Conservation (phyloP, 1,284 basidiomycete genomes). For the Exsudoporus floridanus region DNA sequence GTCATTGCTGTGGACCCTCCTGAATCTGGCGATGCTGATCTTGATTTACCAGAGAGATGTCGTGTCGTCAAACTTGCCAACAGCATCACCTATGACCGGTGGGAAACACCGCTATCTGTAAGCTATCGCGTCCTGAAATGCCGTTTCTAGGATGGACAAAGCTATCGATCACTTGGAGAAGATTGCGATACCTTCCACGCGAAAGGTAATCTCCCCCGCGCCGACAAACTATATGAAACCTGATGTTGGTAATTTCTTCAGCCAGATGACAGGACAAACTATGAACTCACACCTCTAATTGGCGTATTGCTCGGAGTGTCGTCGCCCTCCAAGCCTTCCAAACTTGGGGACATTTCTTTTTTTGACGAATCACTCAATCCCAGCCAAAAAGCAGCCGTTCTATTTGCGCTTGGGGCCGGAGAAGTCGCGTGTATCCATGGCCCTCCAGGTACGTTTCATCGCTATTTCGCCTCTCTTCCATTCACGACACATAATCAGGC, state of each 20-base stretch:
- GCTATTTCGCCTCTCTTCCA: neutral
- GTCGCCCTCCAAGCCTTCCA: conserved; percentile 33
- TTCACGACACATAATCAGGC: conserved; percentile 41
- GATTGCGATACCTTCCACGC: conserved; percentile 35
- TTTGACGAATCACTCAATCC: conserved; percentile 78
- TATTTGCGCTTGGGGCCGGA: conserved; percentile 66
- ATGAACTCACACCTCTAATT: conserved; percentile 50
- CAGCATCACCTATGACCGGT: conserved; percentile 89
- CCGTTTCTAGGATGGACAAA: conserved; percentile 71
- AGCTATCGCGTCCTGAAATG: neutral
- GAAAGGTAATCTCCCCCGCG: conserved; percentile 19
- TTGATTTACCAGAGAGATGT: conserved; percentile 82
- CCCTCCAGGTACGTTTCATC: conserved; percentile 68
- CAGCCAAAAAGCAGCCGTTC: conserved; percentile 82
- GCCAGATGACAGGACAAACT: conserved; percentile 42
- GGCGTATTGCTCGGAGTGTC: conserved; percentile 68
- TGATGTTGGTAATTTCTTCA: conserved; percentile 14
- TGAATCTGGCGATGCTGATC: conserved; percentile 57
- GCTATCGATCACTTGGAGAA: conserved; percentile 68
- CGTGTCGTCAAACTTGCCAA: conserved; percentile 88
- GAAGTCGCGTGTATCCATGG: conserved; percentile 95
- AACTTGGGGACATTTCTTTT: conserved; percentile 53
- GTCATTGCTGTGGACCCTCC: conserved; percentile 71
- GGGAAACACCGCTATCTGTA: conserved; percentile 4
- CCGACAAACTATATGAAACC: neutral